phyloP scores from a whole-genome alignment of 2,329 filamentous ascomycete species.

The Chaetomium sp. region DNA sequence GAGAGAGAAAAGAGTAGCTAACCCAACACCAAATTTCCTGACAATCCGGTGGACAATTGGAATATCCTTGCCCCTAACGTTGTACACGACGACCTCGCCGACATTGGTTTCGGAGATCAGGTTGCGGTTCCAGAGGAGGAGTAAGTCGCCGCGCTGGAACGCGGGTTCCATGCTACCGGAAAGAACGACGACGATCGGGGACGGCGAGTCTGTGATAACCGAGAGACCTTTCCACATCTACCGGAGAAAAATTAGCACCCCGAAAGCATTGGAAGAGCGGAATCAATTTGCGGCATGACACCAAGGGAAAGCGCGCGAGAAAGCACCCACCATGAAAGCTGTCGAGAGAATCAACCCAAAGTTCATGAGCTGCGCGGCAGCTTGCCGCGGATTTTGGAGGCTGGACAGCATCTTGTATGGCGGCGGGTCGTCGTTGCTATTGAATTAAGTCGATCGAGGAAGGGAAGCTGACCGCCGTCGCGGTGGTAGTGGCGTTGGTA shows the following conservation, averaged over 20 bases:
- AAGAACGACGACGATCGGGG: conserved; percentile 76
- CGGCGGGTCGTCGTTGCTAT: neutral
- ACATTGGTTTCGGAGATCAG: conserved; percentile 46
- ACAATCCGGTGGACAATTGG: conserved; percentile 94
- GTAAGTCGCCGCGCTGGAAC: conserved; percentile 69
- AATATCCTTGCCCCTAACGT: conserved; percentile 88
- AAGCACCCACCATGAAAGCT: conserved; percentile 70
- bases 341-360: conserved; percentile 86
- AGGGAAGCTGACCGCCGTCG: no score
- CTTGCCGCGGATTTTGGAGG: conserved; percentile 70
- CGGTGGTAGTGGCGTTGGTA: neutral
- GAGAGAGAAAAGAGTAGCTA: conserved; percentile 19
- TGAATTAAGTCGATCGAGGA: no score
- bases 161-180: conserved; percentile 81
- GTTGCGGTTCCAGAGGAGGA: conserved; percentile 72
- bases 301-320: neutral
- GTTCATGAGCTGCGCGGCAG: conserved; percentile 76
- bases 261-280: neutral
- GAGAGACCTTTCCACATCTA: conserved; percentile 85
- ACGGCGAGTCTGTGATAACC: conserved; percentile 66
- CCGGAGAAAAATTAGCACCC: conserved; percentile 6
- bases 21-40: conserved; percentile 60
- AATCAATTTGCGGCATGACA: neutral
- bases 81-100: conserved; percentile 55
- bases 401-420: conserved; percentile 55